Base-by-base conservation (phyloP, 1,284 basidiomycete genomes). In the Ceratobasidium sp. region DNA sequence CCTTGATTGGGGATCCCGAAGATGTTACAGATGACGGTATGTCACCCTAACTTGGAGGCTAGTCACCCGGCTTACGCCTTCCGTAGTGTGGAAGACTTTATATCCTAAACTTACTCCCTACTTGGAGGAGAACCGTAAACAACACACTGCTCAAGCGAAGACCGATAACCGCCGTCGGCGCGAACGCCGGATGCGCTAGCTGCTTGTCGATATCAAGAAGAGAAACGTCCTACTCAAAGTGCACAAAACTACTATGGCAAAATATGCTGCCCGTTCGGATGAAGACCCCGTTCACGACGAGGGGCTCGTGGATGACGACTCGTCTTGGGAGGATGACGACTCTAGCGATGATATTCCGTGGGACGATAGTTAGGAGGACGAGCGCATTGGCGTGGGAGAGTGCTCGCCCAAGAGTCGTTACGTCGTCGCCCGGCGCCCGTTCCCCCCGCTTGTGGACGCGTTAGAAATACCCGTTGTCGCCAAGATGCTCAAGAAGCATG, bases 21-120 rank as follows among this genome's bases (percentile, higher is more conserved):
- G n/a, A n/a, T n/a, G n/a, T 68, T 3, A 68, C 66, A 1, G 66
- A 68, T 26, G 46, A 49, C 13, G 49, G 66, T 68, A 26, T 18
- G 66, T 68, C 5, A 20, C 3, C n/a, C 58, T 49, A 18, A 15
- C 64, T 7, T 42, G n/a, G n/a, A n/a, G n/a, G n/a, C n/a, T n/a
- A n/a, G n/a, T n/a, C n/a, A n/a, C n/a, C n/a, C 13, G 23, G 10
- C 40, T 12, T 23, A 44, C 55, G 26, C 20, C 33, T 5, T 10
- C 5, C 5, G 15, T 12, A 68, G 66, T 68, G 4, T 68, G 66
- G 66, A 7, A 33, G 40, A 68, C 51, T 53, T 18, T 68, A 13
- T 68, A 68, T 33, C 66, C 66, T 2, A 68, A 68, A 15, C n/a
- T 68, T 1, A 15, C 23, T 12, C 66, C 46, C 6, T 20, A 51